Conservation (phyloP, 805 yeast species). For the Candida khao-thaluensis region DNA sequence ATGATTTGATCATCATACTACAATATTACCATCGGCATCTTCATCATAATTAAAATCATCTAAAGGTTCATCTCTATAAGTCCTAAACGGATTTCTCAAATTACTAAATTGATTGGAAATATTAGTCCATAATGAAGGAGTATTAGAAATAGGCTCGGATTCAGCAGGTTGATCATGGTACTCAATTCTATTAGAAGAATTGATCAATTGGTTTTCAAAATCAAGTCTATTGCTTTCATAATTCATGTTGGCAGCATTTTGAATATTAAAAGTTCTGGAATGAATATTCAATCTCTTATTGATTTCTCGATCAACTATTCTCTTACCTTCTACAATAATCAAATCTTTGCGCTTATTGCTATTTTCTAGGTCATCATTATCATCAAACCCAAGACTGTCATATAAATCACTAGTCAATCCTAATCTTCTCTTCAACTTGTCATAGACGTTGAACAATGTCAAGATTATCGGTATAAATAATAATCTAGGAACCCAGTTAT, state of each 20-base stretch:
- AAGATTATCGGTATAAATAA: slow-evolving; percentile 67
- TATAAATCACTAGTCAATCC: slow-evolving; percentile 39
- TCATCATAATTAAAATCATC: slow-evolving; percentile 34
- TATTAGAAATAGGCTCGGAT: background rate
- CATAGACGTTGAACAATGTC: slow-evolving; percentile 67
- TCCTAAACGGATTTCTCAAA: slow-evolving; percentile 9
- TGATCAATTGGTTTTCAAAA: slow-evolving; percentile 20
- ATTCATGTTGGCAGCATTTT: slow-evolving; percentile 25
- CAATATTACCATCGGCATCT: slow-evolving; percentile 33
- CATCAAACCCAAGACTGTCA: slow-evolving; percentile 41
- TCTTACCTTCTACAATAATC: slow-evolving; percentile 41
- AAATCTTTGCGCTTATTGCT: slow-evolving; percentile 31
- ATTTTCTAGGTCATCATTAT: slow-evolving; percentile 21
- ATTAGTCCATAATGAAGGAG: slow-evolving; percentile 23
- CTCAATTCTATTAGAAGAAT: slow-evolving; percentile 22
- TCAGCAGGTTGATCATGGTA: slow-evolving; percentile 15
- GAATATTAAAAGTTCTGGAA: slow-evolving; percentile 27
- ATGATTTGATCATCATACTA: too few relatives aligned
- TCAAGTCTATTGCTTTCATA: slow-evolving; percentile 27
- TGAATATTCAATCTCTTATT: slow-evolving; percentile 23
- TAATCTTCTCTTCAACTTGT: slow-evolving; percentile 45
- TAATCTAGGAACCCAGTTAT: slow-evolving; percentile 73
- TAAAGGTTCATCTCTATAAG: slow-evolving; percentile 28
- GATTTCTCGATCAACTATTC: slow-evolving; percentile 37
- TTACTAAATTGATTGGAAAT: slow-evolving; percentile 10